Evolutionary conservation across 768 basidiomycete species (phyloP).

Genomic region (Candolleomyces efflorescens): DNA sequence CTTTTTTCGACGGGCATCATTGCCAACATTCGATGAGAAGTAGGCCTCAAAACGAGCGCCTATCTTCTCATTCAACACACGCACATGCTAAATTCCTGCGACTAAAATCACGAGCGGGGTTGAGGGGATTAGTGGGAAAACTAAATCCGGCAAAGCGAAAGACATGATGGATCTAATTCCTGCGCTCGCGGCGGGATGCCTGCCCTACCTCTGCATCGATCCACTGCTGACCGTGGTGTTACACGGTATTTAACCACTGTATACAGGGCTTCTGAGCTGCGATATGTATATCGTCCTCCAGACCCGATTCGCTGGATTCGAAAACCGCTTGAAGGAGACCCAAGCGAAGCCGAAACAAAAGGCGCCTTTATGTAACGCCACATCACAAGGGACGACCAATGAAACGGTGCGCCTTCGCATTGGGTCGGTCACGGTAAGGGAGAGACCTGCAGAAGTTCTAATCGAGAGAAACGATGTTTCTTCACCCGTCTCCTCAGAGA

Average conservation of each 20-base stretch:
- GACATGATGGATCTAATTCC: neutral
- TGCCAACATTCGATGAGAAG: too few relatives aligned
- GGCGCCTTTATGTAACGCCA: neutral
- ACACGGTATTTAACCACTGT: too few relatives aligned
- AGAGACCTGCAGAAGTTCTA: neutral
- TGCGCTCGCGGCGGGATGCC: too few relatives aligned
- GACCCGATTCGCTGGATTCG: neutral
- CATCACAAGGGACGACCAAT: neutral
- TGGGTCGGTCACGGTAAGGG: neutral
- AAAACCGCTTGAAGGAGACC: neutral
- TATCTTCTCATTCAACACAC: too few relatives aligned
- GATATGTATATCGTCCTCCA: too few relatives aligned
- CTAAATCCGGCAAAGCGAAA: neutral
- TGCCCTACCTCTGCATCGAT: too few relatives aligned
- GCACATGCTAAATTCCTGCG: too few relatives aligned
- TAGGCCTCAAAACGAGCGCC: too few relatives aligned
- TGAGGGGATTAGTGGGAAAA: neutral
- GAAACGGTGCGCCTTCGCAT: neutral
- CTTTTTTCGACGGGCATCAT: too few relatives aligned
- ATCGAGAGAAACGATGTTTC: neutral
- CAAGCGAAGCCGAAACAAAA: neutral
- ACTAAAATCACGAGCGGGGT: neutral
- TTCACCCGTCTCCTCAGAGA: too few relatives aligned
- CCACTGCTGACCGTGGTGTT: neutral
- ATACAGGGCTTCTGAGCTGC: too few relatives aligned